Conservation (phyloP, 2,329 filamentous ascomycete species). For the Paraconiothyrium brasiliense region DNA sequence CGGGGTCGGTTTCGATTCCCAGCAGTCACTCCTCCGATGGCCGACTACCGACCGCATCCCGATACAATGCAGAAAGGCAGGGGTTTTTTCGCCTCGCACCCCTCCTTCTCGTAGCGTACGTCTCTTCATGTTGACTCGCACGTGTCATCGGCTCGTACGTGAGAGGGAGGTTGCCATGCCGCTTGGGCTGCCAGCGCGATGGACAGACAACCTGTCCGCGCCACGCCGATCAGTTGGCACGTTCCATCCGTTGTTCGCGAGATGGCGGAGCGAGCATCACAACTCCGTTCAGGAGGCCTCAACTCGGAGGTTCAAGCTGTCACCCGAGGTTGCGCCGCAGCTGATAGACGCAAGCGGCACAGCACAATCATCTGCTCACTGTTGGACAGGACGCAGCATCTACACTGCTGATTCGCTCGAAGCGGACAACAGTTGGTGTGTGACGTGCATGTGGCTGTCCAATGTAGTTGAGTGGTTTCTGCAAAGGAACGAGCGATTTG, state of each 20-base stretch:
- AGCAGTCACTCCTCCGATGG: slow-evolving; percentile 8
- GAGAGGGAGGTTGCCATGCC: not conserved
- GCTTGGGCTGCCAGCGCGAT: slow-evolving; percentile 4
- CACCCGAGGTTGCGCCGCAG: not conserved
- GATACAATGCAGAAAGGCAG: not conserved
- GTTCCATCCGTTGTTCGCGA: not conserved
- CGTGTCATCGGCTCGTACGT: not conserved
- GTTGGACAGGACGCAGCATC: not conserved
- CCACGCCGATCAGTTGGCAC: not conserved
- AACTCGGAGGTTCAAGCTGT: not conserved
- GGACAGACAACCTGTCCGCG: not conserved
- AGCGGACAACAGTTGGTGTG: not conserved
- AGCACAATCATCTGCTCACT: slow-evolving; percentile 11
- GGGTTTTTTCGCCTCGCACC: not conserved
- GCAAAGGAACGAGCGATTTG: slow-evolving; percentile 1
- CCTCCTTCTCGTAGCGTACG: not conserved
- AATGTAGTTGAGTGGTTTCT: not conserved
- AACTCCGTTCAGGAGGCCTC: slow-evolving; percentile 3
- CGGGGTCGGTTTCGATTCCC: not conserved
- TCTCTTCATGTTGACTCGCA: not conserved
- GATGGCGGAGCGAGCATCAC: not conserved
- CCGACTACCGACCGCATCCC: slow-evolving; percentile 11
- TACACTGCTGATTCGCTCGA: not conserved
- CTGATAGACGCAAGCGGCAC: slow-evolving; percentile 6
- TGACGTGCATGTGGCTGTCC: slow-evolving; percentile 9